These are phyloP conservation scores for Talaromyces funiculosus DNA, from an alignment of 2,329 filamentous ascomycete genomes.

Conservation along the genomic window DNA sequence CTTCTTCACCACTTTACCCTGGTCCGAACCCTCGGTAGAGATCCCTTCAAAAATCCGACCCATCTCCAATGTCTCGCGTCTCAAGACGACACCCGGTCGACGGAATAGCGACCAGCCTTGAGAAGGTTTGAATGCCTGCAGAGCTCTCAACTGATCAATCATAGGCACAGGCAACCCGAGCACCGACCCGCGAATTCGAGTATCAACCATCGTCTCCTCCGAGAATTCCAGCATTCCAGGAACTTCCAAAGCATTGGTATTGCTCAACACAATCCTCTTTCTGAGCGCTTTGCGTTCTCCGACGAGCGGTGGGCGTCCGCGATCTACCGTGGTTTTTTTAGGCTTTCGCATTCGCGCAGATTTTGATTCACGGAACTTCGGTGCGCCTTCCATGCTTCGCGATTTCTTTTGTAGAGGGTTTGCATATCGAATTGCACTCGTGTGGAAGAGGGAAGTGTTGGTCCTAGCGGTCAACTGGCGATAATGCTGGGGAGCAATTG, in stretches of 20 bases:
- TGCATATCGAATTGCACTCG: slow-evolving; percentile 35
- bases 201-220: slow-evolving; percentile 49
- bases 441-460: slow-evolving; percentile 44
- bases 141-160: slow-evolving; percentile 73
- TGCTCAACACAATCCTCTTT: slow-evolving; percentile 86
- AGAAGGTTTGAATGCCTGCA: slow-evolving; percentile 83
- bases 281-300: slow-evolving; percentile 84
- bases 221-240: slow-evolving; percentile 59
- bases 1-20: slow-evolving; percentile 44
- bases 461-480: slow-evolving; percentile 34
- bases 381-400: slow-evolving; percentile 19
- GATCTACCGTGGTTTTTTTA: slow-evolving; percentile 37
- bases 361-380: slow-evolving; percentile 36
- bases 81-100: slow-evolving; percentile 70
- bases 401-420: slow-evolving; percentile 48
- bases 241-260: slow-evolving; percentile 84
- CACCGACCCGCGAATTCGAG: slow-evolving; percentile 58
- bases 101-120: slow-evolving; percentile 87
- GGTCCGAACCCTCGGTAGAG: slow-evolving; percentile 29
- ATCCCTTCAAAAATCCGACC: slow-evolving; percentile 57
- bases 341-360: slow-evolving; percentile 38
- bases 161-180: slow-evolving; percentile 62
- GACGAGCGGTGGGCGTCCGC: slow-evolving; percentile 54
- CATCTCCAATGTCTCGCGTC: slow-evolving; percentile 70
- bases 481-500: slow-evolving; percentile 22